phyloP scores from a whole-genome alignment of 2,329 filamentous ascomycete genomes.

The Bipolaris gigantea region DNA sequence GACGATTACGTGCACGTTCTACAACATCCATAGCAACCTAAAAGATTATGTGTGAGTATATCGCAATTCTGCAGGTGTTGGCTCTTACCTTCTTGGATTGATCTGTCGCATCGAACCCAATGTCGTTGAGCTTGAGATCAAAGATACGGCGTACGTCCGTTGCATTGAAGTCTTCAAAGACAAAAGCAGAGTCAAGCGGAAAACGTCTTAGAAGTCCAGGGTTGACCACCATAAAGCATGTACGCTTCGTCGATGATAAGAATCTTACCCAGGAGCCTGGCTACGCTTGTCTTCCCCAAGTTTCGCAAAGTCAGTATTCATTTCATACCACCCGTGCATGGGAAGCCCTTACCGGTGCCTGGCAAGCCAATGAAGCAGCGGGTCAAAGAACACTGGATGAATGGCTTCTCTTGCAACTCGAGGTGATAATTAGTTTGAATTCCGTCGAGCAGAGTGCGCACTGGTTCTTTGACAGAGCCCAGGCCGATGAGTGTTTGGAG shows the following conservation, averaged over 20 bases:
- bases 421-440: conserved; percentile 66
- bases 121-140: conserved; percentile 62
- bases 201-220: conserved; percentile 70
- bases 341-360: conserved; percentile 72
- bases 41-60: background rate
- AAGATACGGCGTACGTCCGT: conserved; percentile 62
- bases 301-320: background rate
- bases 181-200: conserved; percentile 63
- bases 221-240: conserved; percentile 63
- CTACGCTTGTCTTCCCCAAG: conserved; percentile 50
- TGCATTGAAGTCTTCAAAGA: conserved; percentile 69
- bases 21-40: conserved; percentile 61
- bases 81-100: conserved; percentile 48
- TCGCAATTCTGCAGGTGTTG: too few relatives aligned
- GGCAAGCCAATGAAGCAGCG: conserved; percentile 71
- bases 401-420: conserved; percentile 63
- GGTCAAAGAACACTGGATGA: conserved; percentile 66
- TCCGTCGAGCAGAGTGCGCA: conserved; percentile 62
- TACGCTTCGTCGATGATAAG: conserved; percentile 83
- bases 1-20: conserved; percentile 61
- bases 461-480: conserved; percentile 61
- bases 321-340: conserved; percentile 25
- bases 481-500: conserved; percentile 64
- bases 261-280: conserved; percentile 70
- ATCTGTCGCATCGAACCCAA: conserved; percentile 57